Evolutionary conservation across 331 rosid genomes (phyloP).

Genomic region (Malus hybrid): DNA sequence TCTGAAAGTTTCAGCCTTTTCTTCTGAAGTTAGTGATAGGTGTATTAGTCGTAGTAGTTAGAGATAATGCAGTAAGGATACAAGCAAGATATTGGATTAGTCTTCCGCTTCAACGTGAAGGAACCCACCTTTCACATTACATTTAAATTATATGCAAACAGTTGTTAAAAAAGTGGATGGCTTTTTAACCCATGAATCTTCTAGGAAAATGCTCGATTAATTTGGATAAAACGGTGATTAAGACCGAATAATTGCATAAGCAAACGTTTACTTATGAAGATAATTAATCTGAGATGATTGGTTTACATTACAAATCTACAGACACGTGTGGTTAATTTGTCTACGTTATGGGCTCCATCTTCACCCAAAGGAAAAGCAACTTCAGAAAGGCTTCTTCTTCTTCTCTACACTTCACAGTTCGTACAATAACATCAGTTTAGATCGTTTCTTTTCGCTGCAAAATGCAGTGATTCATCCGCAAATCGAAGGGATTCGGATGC

Average conservation of each 20-base stretch:
- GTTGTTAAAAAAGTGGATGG: not conserved
- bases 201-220: not conserved
- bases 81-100: conserved; percentile 1
- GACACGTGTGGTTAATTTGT: not conserved
- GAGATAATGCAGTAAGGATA: not conserved
- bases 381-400: not conserved
- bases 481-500: not conserved
- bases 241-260: not conserved
- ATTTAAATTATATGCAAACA: not conserved
- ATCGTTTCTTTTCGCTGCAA: not conserved
- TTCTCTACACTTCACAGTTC: not conserved
- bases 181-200: not conserved
- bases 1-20: too few species aligned
- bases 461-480: not conserved
- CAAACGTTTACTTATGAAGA: not conserved
- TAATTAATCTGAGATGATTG: not conserved
- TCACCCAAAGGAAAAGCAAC: not conserved
- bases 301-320: not conserved
- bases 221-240: not conserved
- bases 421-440: not conserved
- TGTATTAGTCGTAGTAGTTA: not conserved
- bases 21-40: not conserved
- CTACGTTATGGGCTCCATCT: not conserved
- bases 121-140: not conserved
- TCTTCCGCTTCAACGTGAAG: conserved; percentile 1